Evolutionary conservation across 2,329 filamentous ascomycete species (phyloP).

Genomic region (Botryotinia narcissicola): DNA sequence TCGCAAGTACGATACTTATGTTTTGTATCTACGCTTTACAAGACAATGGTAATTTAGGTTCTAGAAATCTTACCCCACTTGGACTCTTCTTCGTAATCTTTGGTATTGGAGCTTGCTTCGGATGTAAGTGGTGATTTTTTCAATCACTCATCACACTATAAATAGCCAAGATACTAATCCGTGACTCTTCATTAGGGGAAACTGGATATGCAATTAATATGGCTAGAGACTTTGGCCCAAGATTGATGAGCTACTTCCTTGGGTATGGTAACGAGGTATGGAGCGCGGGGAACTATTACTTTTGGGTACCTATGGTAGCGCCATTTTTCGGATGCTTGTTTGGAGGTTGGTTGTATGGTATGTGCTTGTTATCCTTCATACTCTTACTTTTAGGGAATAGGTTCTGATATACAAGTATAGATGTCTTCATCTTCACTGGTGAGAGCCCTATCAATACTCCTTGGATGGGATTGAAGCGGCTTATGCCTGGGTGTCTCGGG

Average conservation of each 20-base stretch:
- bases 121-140: conserved; percentile 35
- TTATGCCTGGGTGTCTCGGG: conserved; percentile 17
- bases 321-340: conserved; percentile 64
- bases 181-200: conserved; percentile 50
- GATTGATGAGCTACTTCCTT: conserved; percentile 63
- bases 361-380: neutral
- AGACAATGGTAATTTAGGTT: conserved; percentile 51
- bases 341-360: conserved; percentile 63
- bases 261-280: conserved; percentile 69
- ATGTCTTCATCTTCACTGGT: conserved; percentile 52
- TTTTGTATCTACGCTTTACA: conserved; percentile 70
- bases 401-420: neutral
- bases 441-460: conserved; percentile 36
- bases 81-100: conserved; percentile 71
- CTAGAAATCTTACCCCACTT: conserved; percentile 57
- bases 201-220: conserved; percentile 75
- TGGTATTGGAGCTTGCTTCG: conserved; percentile 70
- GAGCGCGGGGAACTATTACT: conserved; percentile 66
- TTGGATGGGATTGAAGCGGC: conserved; percentile 34
- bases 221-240: conserved; percentile 67
- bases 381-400: neutral
- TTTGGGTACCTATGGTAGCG: conserved; percentile 72
- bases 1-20: conserved; percentile 66
- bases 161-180: neutral
- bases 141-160: neutral